These are phyloP conservation scores for Mycena chlorophos DNA, from an alignment of 768 basidiomycete genomes.

Conservation along the genomic window DNA sequence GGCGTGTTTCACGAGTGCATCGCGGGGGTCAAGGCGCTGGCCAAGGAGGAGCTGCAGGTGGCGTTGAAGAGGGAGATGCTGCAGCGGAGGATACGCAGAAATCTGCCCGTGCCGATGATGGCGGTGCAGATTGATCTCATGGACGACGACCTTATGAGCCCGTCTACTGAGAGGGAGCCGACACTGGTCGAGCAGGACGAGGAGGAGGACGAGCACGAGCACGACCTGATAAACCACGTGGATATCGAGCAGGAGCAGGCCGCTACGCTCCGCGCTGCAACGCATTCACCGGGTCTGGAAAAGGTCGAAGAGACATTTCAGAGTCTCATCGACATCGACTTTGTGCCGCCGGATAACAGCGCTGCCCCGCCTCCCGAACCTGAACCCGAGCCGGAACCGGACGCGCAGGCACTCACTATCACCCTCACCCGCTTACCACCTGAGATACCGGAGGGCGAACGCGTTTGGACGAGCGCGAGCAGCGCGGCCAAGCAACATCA, in stretches of 20 bases:
- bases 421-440: neutral
- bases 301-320: constrained; percentile 15
- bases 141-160: neutral
- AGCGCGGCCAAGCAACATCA: constrained; percentile 11
- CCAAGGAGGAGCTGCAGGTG: constrained; percentile 20
- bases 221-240: constrained; percentile 3
- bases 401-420: neutral
- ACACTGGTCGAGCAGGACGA: neutral
- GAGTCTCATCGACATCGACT: constrained; percentile 14
- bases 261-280: constrained; percentile 13
- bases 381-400: neutral
- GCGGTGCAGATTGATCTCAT: neutral
- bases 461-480: constrained; percentile 17
- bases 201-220: neutral
- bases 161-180: no score
- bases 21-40: constrained; percentile 9
- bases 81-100: constrained; percentile 5
- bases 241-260: constrained; percentile 21
- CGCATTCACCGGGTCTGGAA: constrained; percentile 1
- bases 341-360: constrained; percentile 1
- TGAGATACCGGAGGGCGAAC: constrained; percentile 3
- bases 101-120: constrained; percentile 5
- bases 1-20: constrained; percentile 6
- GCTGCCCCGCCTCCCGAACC: constrained; percentile 1
- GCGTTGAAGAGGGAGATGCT: constrained; percentile 14